phyloP scores from a whole-genome alignment of 108 stramenopile genomes.

The Discostella pseudostelligera region DNA sequence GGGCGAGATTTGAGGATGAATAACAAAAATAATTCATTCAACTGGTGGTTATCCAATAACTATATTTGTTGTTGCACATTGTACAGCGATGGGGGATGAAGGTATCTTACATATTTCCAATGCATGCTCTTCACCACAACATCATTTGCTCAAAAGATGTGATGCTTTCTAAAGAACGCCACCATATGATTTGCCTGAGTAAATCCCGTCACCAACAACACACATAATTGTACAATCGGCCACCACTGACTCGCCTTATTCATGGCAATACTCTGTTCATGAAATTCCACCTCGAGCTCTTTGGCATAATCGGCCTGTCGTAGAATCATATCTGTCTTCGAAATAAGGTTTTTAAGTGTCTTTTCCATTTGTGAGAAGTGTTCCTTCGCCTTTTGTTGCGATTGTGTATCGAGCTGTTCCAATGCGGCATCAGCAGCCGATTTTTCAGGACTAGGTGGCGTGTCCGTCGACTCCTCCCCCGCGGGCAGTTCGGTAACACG shows the following conservation, averaged over 20 bases:
- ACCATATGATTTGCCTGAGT: slow-evolving; percentile 84
- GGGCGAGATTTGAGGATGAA: slow-evolving; percentile 29
- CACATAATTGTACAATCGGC: slow-evolving; percentile 81
- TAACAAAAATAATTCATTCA: neutral
- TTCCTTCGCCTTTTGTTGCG: slow-evolving; percentile 39
- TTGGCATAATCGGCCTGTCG: slow-evolving; percentile 72
- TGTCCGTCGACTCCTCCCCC: slow-evolving; percentile 42
- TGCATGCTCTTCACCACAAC: neutral
- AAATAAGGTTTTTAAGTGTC: slow-evolving; percentile 51
- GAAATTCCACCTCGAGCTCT: slow-evolving; percentile 73
- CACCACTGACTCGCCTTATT: slow-evolving; percentile 78
- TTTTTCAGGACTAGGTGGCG: slow-evolving; percentile 9
- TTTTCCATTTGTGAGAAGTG: slow-evolving; percentile 73
- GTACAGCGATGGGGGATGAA: neutral
- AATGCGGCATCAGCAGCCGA: neutral
- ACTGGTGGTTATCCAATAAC: neutral
- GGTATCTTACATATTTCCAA: neutral
- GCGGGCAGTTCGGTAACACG: slow-evolving; percentile 32
- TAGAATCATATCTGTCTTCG: slow-evolving; percentile 61
- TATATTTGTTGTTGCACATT: neutral
- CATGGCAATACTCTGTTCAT: slow-evolving; percentile 72
- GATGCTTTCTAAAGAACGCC: slow-evolving; percentile 71
- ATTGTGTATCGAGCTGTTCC: slow-evolving; percentile 35
- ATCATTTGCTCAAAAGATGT: slow-evolving; percentile 60
- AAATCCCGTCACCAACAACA: slow-evolving; percentile 77